These are phyloP conservation scores for Vicia faba DNA, from an alignment of 306 rosid species.

Conservation along the genomic window DNA sequence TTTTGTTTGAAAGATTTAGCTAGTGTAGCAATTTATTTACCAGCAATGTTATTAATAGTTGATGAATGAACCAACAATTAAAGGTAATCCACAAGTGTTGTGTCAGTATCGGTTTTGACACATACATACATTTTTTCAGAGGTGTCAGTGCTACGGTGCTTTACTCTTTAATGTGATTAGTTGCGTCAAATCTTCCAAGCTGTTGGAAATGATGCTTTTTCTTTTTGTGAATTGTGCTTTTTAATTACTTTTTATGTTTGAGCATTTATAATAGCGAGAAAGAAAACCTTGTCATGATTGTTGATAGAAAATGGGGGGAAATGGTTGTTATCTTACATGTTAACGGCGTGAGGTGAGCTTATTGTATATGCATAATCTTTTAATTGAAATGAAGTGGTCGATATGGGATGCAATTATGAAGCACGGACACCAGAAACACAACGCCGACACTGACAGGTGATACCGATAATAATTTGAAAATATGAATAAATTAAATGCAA, in stretches of 20 bases:
- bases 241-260: background rate
- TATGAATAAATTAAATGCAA: too few relatives aligned
- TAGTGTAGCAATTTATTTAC: background rate
- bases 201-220: background rate
- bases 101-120: too few relatives aligned
- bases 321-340: slow-evolving; percentile 16
- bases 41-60: background rate
- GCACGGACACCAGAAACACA: too few relatives aligned
- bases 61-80: background rate
- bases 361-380: slow-evolving; percentile 4
- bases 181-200: background rate
- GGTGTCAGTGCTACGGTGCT: background rate
- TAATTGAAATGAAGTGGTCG: slow-evolving; percentile 6
- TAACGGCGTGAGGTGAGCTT: background rate
- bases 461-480: too few relatives aligned
- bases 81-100: too few relatives aligned
- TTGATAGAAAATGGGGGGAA: slow-evolving; percentile 20
- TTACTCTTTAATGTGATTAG: background rate
- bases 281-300: background rate
- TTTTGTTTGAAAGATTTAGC: background rate
- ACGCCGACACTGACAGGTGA: too few relatives aligned
- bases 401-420: slow-evolving; percentile 7
- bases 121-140: too few relatives aligned
- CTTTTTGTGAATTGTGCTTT: background rate
- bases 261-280: background rate